These are phyloP conservation scores for Penicillium glabrum DNA, from an alignment of 2,329 filamentous ascomycete species.

Conservation along the genomic window DNA sequence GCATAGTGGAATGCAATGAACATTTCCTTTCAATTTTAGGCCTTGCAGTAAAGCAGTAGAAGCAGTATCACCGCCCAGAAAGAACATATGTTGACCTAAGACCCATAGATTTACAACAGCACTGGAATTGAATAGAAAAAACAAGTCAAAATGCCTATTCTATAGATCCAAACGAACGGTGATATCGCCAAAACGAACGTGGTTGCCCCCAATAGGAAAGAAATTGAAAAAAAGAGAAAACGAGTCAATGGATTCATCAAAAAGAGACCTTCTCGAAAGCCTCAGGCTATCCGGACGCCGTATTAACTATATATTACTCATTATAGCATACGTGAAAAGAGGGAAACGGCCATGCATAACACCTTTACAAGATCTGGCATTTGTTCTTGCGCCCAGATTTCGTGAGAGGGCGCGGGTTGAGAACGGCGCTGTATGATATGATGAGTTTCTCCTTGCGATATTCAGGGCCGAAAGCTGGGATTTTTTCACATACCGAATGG, in stretches of 20 bases:
- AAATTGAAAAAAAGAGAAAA: constrained; percentile 12
- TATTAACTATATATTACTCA: constrained; percentile 40
- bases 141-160: not conserved
- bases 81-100: too few relatives aligned
- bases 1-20: constrained; percentile 1
- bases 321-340: constrained; percentile 32
- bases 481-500: constrained; percentile 73
- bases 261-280: constrained; percentile 19
- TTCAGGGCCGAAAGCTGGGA: not conserved
- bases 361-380: constrained; percentile 46
- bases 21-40: not conserved
- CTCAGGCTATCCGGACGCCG: constrained; percentile 35
- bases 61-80: not conserved
- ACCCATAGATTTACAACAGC: not conserved
- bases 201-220: not conserved
- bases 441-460: not conserved
- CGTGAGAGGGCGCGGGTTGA: constrained; percentile 48
- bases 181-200: not conserved
- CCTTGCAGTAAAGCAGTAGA: not conserved
- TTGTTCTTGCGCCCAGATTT: constrained; percentile 47
- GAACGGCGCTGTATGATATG: constrained; percentile 41
- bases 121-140: not conserved
- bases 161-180: not conserved
- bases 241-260: constrained; percentile 30
- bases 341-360: constrained; percentile 15